Percentiles rank a stretch among this genome's conserved stretches.
Conservation (phyloP, 2,329 filamentous ascomycete species). For the Xylariaceae sp. region DNA sequence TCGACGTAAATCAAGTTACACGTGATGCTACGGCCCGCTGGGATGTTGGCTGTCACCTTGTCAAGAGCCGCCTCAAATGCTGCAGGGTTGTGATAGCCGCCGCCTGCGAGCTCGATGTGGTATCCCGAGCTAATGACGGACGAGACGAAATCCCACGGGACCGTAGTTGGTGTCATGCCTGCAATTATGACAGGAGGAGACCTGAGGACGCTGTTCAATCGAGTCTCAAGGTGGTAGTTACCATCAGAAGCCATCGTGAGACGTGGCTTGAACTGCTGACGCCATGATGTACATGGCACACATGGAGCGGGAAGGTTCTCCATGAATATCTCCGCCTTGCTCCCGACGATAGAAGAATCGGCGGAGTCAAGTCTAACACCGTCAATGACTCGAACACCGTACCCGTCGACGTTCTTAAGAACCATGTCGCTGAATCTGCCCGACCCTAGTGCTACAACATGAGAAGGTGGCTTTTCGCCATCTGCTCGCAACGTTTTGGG, state of each 20-base stretch:
- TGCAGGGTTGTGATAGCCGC: constrained; percentile 81
- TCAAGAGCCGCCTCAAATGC: constrained; percentile 79
- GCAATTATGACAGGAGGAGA: constrained; percentile 85
- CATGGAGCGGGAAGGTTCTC: constrained; percentile 91
- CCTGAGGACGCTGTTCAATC: constrained; percentile 84
- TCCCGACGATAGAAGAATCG: constrained; percentile 71
- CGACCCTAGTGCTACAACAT: constrained; percentile 11
- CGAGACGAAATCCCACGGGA: constrained; percentile 87
- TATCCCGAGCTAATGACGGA: constrained; percentile 92
- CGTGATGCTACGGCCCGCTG: constrained; percentile 80
- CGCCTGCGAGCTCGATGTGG: constrained; percentile 84
- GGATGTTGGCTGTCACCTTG: constrained; percentile 81
- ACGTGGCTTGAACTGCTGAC: constrained; percentile 91
- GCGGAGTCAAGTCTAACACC: constrained; percentile 9
- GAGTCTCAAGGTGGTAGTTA: constrained; percentile 90
- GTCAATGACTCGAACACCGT: constrained; percentile 17
- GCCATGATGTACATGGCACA: constrained; percentile 93
- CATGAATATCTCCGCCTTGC: constrained; percentile 97
- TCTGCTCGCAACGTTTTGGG: constrained; percentile 1
- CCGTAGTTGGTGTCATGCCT: constrained; percentile 89
- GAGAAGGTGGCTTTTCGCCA: constrained; percentile 1
- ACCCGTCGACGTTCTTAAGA: constrained; percentile 10
- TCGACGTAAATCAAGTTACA: constrained; percentile 91
- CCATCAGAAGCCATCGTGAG: constrained; percentile 85
- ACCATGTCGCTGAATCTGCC: constrained; percentile 15